Conservation (phyloP, 306 rosid species). For the Pterocarpus santalinus region DNA sequence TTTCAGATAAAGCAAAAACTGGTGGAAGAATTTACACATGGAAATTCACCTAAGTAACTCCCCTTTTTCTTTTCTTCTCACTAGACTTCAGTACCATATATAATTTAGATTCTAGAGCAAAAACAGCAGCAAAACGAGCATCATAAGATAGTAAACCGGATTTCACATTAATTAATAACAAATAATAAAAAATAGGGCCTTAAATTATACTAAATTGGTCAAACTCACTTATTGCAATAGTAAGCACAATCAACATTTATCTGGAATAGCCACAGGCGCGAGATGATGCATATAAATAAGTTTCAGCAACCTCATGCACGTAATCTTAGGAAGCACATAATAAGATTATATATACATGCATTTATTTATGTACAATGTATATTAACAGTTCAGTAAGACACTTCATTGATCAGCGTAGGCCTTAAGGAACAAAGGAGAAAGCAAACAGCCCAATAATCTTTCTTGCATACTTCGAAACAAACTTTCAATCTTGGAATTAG, state of each 20-base stretch:
- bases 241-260: conserved; percentile 3
- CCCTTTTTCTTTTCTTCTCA: no score
- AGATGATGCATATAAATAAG: conserved; percentile 17
- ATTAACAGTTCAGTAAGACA: conserved; percentile 40
- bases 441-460: conserved; percentile 45
- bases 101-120: no score
- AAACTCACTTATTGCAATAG: conserved; percentile 21
- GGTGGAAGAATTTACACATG: no score
- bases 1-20: no score
- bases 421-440: conserved; percentile 44
- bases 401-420: conserved; percentile 31
- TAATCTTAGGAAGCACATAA: conserved; percentile 15
- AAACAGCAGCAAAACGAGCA: background rate
- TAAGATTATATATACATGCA: conserved; percentile 35
- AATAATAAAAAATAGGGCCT: background rate
- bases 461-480: conserved; percentile 42
- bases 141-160: background rate
- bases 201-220: background rate
- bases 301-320: conserved; percentile 36
- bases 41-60: no score
- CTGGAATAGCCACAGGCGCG: conserved; percentile 18
- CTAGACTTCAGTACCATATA: no score
- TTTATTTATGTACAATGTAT: conserved; percentile 51
- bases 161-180: background rate
- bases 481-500: conserved; percentile 40